These are phyloP conservation scores for Pyrenophora teres DNA, from an alignment of 2,329 filamentous ascomycete genomes.

Conservation along the genomic window DNA sequence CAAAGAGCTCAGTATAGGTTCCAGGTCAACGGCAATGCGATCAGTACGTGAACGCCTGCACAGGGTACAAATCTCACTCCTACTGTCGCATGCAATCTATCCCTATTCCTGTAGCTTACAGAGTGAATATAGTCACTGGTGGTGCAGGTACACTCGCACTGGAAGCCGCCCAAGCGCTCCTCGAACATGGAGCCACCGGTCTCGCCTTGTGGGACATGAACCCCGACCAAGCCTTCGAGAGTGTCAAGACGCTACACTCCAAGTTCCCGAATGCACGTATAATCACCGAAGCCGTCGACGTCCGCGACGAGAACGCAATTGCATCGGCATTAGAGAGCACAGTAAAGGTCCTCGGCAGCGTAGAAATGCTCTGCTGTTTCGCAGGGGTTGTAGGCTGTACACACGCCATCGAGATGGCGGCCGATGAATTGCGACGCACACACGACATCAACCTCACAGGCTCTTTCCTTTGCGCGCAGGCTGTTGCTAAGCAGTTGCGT, in stretches of 20 bases:
- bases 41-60: slow-evolving; percentile 50
- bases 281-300: slow-evolving; percentile 59
- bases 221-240: slow-evolving; percentile 48
- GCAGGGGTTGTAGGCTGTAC: slow-evolving; percentile 70
- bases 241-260: slow-evolving; percentile 53
- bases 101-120: slow-evolving; percentile 1
- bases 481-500: slow-evolving; percentile 54
- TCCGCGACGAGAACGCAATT: slow-evolving; percentile 60
- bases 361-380: slow-evolving; percentile 66
- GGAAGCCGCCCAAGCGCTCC: slow-evolving; percentile 63
- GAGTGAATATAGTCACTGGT: slow-evolving; percentile 59
- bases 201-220: slow-evolving; percentile 66
- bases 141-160: slow-evolving; percentile 68
- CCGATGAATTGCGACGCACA: slow-evolving; percentile 64
- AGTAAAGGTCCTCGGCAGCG: slow-evolving; percentile 52
- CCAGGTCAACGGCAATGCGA: slow-evolving; percentile 58
- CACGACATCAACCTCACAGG: slow-evolving; percentile 76
- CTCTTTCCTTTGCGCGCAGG: slow-evolving; percentile 71
- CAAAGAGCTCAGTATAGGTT: slow-evolving; percentile 56
- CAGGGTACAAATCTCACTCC: slow-evolving; percentile 15
- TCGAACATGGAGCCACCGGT: slow-evolving; percentile 68
- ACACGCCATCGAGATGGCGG: slow-evolving; percentile 63
- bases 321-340: slow-evolving; percentile 45
- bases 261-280: slow-evolving; percentile 63
- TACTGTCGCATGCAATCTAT: background rate